These are phyloP conservation scores for Geotrichum citri-aurantii DNA, from an alignment of 1,139 yeast genomes.

Conservation along the genomic window DNA sequence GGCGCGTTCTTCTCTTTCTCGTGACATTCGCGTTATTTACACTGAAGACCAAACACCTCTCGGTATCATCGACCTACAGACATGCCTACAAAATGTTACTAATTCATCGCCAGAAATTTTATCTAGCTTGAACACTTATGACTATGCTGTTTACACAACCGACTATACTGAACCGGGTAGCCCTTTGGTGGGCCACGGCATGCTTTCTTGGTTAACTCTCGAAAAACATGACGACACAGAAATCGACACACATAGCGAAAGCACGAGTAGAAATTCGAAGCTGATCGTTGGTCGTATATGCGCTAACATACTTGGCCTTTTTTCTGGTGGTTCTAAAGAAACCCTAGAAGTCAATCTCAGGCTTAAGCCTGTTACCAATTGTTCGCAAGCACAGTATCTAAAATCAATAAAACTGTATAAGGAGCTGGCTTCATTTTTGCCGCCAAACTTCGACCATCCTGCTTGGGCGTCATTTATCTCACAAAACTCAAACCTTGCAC, in stretches of 20 bases:
- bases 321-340: constrained; percentile 17
- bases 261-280: background rate
- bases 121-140: constrained; percentile 28
- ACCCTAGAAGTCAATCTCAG: constrained; percentile 23
- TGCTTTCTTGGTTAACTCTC: constrained; percentile 20
- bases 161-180: constrained; percentile 38
- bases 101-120: constrained; percentile 38
- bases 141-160: constrained; percentile 39
- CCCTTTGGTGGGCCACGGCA: constrained; percentile 41
- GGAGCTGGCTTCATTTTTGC: constrained; percentile 19
- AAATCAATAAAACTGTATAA: constrained; percentile 22
- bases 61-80: constrained; percentile 34
- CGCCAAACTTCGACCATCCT: constrained; percentile 25
- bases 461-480: constrained; percentile 25
- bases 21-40: constrained; percentile 28
- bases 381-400: constrained; percentile 22
- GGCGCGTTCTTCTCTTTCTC: constrained; percentile 31
- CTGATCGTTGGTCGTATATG: constrained; percentile 18
- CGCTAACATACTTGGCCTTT: constrained; percentile 13
- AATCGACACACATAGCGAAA: background rate
- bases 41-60: constrained; percentile 27
- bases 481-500: constrained; percentile 9
- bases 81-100: constrained; percentile 34
- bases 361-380: constrained; percentile 23
- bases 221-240: background rate